Percentiles rank a stretch among this genome's conserved stretches.
These are phyloP conservation scores for Pseudocohnilembus persalinus DNA, from an alignment of 169 alveolate species.

Conservation along the genomic window DNA sequence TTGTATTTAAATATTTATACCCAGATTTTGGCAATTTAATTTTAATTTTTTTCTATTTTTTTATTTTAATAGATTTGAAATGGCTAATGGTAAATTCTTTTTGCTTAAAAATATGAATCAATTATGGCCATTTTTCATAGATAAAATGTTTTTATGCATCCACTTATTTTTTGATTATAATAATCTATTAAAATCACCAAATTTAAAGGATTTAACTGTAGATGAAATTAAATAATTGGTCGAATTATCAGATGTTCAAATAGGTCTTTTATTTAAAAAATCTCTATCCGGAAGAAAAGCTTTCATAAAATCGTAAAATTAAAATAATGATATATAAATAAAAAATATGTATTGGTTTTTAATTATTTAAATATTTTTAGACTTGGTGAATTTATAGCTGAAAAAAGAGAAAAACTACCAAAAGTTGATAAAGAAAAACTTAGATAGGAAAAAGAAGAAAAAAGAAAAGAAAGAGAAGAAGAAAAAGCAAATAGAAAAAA, in stretches of 20 bases:
- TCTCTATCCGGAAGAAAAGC: conserved; percentile 50
- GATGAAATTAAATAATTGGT: conserved; percentile 17
- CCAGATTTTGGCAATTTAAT: neutral
- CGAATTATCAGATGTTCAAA: conserved; percentile 14
- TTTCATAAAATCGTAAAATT: conserved; percentile 30
- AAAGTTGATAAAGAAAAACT: neutral
- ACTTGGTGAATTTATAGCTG: neutral
- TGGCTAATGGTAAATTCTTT: conserved; percentile 37
- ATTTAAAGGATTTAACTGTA: conserved; percentile 12
- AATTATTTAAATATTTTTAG: neutral
- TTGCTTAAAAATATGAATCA: conserved; percentile 23
- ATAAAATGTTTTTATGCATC: conserved; percentile 30
- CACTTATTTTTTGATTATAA: conserved; percentile 33
- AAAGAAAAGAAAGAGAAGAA: too few species aligned
- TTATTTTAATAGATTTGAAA: neutral
- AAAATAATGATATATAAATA: conserved; percentile 12
- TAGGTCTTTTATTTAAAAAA: conserved; percentile 38
- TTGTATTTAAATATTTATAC: neutral
- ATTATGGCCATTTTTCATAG: conserved; percentile 43
- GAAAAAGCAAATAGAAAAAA: neutral
- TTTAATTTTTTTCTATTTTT: neutral
- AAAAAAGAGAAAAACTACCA: neutral
- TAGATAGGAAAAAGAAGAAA: neutral
- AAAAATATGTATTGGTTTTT: neutral
- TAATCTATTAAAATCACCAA: conserved; percentile 23